Evolutionary conservation across 306 rosid genomes (phyloP).

Genomic region (Medicago arabica): DNA sequence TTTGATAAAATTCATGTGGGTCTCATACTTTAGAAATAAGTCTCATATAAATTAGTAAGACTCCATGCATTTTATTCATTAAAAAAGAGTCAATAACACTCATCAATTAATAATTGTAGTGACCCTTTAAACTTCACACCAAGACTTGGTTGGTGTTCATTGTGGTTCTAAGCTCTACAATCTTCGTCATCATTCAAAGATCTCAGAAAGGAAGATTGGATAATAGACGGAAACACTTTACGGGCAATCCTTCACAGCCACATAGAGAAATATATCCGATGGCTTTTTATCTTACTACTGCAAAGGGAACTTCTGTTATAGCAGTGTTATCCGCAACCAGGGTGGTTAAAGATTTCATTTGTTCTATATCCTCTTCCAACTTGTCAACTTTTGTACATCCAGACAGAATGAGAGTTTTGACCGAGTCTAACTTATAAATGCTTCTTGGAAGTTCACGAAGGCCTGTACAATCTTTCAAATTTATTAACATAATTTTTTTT

Average conservation of each 20-base stretch:
- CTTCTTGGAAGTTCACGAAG: slow-evolving; percentile 42
- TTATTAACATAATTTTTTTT: background rate
- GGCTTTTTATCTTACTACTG: slow-evolving; percentile 3
- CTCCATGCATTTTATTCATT: too few species aligned
- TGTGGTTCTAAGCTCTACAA: too few species aligned
- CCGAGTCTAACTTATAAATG: slow-evolving; percentile 36
- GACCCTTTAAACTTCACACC: too few species aligned
- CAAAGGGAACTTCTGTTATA: slow-evolving; percentile 38
- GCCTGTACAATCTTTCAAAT: slow-evolving; percentile 38
- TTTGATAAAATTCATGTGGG: too few species aligned
- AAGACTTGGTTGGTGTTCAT: too few species aligned
- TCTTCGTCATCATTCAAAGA: too few species aligned
- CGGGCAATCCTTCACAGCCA: slow-evolving; percentile 40
- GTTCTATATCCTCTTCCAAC: background rate
- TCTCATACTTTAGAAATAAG: too few species aligned
- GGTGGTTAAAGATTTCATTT: slow-evolving; percentile 10
- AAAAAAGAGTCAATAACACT: too few species aligned
- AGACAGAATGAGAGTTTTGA: slow-evolving; percentile 35
- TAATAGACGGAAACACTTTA: slow-evolving; percentile 34
- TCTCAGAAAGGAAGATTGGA: too few species aligned
- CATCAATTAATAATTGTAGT: too few species aligned
- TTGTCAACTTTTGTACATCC: slow-evolving; percentile 40
- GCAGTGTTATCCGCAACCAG: slow-evolving; percentile 44
- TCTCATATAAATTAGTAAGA: too few species aligned
- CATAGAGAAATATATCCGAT: slow-evolving; percentile 39